These are phyloP conservation scores for Populus deltoides DNA, from an alignment of 345 rosid species.

Conservation along the genomic window DNA sequence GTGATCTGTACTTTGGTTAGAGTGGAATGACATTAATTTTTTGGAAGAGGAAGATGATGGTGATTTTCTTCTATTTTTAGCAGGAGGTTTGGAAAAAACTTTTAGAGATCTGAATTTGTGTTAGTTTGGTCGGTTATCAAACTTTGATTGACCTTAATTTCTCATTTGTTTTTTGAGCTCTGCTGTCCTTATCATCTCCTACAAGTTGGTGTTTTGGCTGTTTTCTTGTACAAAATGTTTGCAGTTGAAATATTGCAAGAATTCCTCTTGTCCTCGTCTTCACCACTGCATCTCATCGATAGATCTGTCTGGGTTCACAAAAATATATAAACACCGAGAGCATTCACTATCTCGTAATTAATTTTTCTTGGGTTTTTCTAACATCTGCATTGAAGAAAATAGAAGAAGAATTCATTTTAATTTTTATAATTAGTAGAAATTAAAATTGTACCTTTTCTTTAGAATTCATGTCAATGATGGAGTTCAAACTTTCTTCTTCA, in stretches of 20 bases:
- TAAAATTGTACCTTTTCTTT: no score
- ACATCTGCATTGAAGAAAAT: no score
- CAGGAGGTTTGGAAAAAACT: slow-evolving; percentile 10
- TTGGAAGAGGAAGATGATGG: slow-evolving; percentile 4
- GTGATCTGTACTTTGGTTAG: slow-evolving; percentile 7
- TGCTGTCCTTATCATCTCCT: slow-evolving; percentile 11
- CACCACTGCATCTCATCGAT: slow-evolving; percentile 2
- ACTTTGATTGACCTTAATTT: neutral
- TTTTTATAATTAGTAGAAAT: no score
- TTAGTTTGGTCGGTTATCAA: slow-evolving; percentile 6
- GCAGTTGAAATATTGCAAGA: slow-evolving; percentile 34
- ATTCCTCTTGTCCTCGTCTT: slow-evolving; percentile 10
- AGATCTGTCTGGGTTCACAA: slow-evolving; percentile 5
- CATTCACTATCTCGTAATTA: no score
- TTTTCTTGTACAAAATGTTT: slow-evolving; percentile 44
- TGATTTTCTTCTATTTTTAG: slow-evolving; percentile 21
- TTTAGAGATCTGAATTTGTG: slow-evolving; percentile 15
- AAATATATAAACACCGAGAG: no score
- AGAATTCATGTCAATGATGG: no score
- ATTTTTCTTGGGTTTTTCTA: no score
- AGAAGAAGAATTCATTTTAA: no score
- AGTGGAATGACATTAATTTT: slow-evolving; percentile 15
- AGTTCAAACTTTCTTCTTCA: no score
- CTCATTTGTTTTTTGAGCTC: slow-evolving; percentile 5
- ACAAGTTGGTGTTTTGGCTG: slow-evolving; percentile 34